Percentiles rank a stretch among this genome's conserved stretches.
Evolutionary conservation across 306 rosid genomes (phyloP).

Genomic region (Trifolium fragiferum): DNA sequence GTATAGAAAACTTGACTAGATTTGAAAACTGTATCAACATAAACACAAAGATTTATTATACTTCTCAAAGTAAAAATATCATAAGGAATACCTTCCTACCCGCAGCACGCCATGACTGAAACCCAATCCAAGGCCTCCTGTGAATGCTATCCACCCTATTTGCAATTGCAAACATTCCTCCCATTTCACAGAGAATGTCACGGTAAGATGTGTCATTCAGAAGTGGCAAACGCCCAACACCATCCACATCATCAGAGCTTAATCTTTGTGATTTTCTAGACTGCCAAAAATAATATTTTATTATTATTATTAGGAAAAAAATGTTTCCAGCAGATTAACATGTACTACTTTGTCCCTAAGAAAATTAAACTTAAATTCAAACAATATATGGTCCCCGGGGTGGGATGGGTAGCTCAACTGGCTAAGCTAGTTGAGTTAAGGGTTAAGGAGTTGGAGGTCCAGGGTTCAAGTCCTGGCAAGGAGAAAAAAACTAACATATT

Average conservation of each 20-base stretch:
- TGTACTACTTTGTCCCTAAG: constrained; percentile 10
- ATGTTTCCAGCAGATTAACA: constrained; percentile 26
- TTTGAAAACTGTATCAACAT: constrained; percentile 6
- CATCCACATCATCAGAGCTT: constrained; percentile 94
- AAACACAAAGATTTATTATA: constrained; percentile 11
- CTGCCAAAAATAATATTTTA: constrained; percentile 57
- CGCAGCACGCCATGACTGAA: constrained; percentile 98
- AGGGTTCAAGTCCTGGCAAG: no score
- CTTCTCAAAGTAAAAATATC: constrained; percentile 9
- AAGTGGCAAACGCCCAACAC: constrained; percentile 75
- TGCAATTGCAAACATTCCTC: constrained; percentile 96
- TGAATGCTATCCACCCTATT: constrained; percentile 83
- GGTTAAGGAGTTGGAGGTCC: no score
- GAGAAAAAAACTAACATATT: no score
- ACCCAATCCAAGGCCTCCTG: constrained; percentile 97
- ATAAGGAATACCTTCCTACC: constrained; percentile 88
- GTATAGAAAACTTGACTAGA: constrained; percentile 8
- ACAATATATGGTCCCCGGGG: no score
- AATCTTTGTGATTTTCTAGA: constrained; percentile 74
- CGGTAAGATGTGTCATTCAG: constrained; percentile 71
- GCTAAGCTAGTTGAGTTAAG: no score
- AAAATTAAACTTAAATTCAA: constrained; percentile 36
- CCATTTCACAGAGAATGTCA: constrained; percentile 87
- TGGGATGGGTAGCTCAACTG: no score
- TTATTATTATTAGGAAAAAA: constrained; percentile 9